Evolutionary conservation across 331 rosid genomes (phyloP), one percentile per base, ranked within the genome.

Genomic region (Prunus yedoensis): DNA sequence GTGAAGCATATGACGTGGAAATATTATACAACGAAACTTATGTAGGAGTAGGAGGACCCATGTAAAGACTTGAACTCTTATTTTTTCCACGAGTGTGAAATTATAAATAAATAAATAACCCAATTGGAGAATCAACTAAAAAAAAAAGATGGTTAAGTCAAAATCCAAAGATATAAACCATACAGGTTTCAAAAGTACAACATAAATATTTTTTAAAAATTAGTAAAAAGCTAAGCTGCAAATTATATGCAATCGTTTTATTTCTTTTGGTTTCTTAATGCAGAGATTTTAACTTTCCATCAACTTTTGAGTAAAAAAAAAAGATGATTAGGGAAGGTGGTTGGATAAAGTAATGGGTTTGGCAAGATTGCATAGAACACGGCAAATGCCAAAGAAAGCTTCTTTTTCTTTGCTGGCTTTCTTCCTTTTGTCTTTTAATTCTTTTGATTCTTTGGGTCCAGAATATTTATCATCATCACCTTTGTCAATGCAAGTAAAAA

Each of bases 301-400:
- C 12, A 27, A 68, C 73, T 70, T 72, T 72, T 46, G 1, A 1
- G 0, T 27, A 2, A 60, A 60, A 46, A 8, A 14, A 14, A 16
- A n/a, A 5, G 52, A 66, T 38, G 15, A 66, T 5, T n/a, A 0
- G 14, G 20, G 52, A 4, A 25, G 68, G 46, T 21, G n/a, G 16
- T 73, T 73, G 4, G 69, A 30, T 45, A 61, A 74, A 74, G 77
- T 61, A 28, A 61, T 46, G 8, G 59, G 49, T 73, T 38, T 73
- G 68, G 69, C 77, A 46, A 60, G 49, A 60, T 73, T 73, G 60
- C 70, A n/a, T 74, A 20, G 23, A 25, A 23, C 15, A 28, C 27
- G 27, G 43, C 51, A n/a, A 71, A 72, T 72, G 38, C 54, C 66
- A 71, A 8, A 32, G 27, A n/a, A 8, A 71, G 32, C 74, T 71